phyloP scores from a whole-genome alignment of 2,329 filamentous ascomycete genomes.

The Aureobasidium sp. region DNA sequence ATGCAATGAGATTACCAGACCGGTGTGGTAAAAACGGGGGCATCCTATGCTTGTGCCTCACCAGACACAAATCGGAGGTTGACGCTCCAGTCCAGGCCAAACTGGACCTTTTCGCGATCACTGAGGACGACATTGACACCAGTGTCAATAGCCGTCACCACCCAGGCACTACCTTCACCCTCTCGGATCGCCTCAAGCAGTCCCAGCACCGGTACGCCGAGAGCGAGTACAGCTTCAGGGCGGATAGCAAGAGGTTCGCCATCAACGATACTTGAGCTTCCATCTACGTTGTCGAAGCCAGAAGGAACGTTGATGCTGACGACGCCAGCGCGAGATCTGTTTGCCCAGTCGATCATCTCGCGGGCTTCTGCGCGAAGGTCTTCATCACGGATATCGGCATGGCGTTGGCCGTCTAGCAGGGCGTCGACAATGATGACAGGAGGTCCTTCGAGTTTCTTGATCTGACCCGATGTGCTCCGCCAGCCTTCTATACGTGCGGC shows the following conservation, averaged over 20 bases:
- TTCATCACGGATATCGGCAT: slow-evolving; percentile 71
- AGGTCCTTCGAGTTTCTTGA: slow-evolving; percentile 52
- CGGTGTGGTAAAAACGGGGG: not conserved
- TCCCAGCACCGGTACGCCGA: slow-evolving; percentile 82
- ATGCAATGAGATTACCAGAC: not conserved
- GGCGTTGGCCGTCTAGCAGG: slow-evolving; percentile 77
- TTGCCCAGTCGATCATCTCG: slow-evolving; percentile 89
- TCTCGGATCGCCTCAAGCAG: slow-evolving; percentile 68
- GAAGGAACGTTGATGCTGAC: slow-evolving; percentile 88
- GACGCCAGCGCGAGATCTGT: slow-evolving; percentile 74
- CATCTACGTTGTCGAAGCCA: slow-evolving; percentile 73
- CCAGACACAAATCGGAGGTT: slow-evolving; percentile 47
- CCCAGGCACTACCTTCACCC: slow-evolving; percentile 57
- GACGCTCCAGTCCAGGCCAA: slow-evolving; percentile 80
- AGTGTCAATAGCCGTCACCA: slow-evolving; percentile 77
- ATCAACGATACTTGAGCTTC: slow-evolving; percentile 59
- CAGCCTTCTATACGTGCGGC: slow-evolving; percentile 62
- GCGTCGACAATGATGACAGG: slow-evolving; percentile 84
- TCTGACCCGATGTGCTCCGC: slow-evolving; percentile 49
- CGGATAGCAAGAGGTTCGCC: slow-evolving; percentile 73
- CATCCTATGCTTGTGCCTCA: not conserved
- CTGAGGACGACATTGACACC: slow-evolving; percentile 81
- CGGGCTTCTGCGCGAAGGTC: slow-evolving; percentile 79
- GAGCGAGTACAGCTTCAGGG: slow-evolving; percentile 73
- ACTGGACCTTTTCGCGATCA: slow-evolving; percentile 77